Evolutionary conservation across 2,329 filamentous ascomycete species (phyloP).

Genomic region (Arthrobotrys sinensis): DNA sequence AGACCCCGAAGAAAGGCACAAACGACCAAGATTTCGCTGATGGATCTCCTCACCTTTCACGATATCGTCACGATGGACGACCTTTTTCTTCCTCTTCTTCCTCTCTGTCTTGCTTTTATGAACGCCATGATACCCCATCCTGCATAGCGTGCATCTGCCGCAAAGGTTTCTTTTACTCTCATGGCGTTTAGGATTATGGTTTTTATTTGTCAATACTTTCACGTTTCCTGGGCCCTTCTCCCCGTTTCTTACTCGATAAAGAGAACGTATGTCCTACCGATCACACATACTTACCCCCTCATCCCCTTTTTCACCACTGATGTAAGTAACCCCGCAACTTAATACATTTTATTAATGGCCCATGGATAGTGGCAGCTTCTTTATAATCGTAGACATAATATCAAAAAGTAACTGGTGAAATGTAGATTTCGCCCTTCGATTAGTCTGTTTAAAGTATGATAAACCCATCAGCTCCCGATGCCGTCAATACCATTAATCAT

Average conservation of each 20-base stretch:
- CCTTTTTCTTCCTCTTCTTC: background rate
- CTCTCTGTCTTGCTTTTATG: background rate
- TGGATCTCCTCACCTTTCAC: background rate
- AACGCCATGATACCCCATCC: conserved; percentile 19
- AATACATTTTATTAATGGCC: too few species aligned
- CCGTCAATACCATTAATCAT: conserved; percentile 27
- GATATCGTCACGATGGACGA: background rate
- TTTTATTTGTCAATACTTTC: background rate
- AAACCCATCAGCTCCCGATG: background rate
- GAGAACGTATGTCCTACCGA: too few species aligned
- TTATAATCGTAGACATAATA: too few species aligned
- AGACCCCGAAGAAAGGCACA: background rate
- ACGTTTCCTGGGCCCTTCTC: background rate
- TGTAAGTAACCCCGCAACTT: too few species aligned
- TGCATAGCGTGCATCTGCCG: background rate
- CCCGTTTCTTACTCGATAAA: too few species aligned
- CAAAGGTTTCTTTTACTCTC: background rate
- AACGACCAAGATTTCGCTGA: conserved; percentile 10
- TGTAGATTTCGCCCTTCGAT: background rate
- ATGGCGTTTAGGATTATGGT: conserved; percentile 3
- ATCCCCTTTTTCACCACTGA: too few species aligned
- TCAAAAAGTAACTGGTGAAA: background rate
- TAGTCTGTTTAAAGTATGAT: background rate
- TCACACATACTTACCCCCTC: too few species aligned
- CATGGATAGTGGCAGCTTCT: too few species aligned